Conservation (phyloP, 2,329 filamentous ascomycete species). For the Ceratocystis diversiconidia region DNA sequence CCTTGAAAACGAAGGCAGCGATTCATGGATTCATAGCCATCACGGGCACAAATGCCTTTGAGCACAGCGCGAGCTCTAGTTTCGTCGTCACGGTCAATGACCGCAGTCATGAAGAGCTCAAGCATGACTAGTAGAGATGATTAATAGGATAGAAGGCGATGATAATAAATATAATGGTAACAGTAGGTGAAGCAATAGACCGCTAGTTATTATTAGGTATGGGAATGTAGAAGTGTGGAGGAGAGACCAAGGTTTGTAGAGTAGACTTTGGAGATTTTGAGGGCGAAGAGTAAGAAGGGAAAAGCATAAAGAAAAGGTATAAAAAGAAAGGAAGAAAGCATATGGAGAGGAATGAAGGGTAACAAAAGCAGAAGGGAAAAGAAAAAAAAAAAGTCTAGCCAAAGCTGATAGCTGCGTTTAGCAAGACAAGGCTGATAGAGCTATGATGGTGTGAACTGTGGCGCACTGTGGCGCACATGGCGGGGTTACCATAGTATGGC, state of each 20-base stretch:
- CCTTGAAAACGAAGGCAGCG: conserved; percentile 42
- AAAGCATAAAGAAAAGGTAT: background rate
- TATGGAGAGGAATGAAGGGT: background rate
- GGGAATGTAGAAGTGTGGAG: no score
- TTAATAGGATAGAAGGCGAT: background rate
- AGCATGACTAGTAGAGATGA: conserved; percentile 31
- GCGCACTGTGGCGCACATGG: no score
- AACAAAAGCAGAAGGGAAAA: background rate
- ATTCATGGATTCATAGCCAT: conserved; percentile 34
- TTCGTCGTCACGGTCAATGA: conserved; percentile 37
- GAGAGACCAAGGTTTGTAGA: no score
- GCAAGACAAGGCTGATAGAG: background rate
- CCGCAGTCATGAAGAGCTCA: conserved; percentile 44
- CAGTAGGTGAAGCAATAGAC: background rate
- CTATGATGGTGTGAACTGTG: background rate
- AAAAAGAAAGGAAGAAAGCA: background rate
- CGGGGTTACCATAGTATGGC: background rate
- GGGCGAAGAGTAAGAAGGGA: background rate
- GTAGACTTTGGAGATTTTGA: background rate
- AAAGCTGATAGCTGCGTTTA: background rate
- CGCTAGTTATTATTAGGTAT: background rate
- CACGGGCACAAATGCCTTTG: conserved; percentile 43
- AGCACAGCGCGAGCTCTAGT: conserved; percentile 38
- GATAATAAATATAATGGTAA: background rate
- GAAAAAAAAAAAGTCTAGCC: background rate